Percentiles rank a stretch among this genome's conserved stretches.
Conservation (phyloP, 257 asterid genomes). For the Capsicum baccatum region DNA sequence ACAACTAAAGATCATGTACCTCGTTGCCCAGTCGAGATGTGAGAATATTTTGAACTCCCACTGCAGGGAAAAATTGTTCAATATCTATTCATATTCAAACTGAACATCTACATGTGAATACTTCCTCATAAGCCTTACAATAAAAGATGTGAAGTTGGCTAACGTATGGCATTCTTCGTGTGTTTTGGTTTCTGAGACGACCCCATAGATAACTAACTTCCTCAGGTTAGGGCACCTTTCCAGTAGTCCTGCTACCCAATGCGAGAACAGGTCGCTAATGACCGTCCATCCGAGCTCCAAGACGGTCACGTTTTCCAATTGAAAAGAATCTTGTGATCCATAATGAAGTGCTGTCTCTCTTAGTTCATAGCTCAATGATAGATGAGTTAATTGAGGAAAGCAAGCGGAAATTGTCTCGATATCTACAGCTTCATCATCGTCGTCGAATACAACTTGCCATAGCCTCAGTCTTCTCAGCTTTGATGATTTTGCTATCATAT, state of each 20-base stretch:
- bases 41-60: background rate
- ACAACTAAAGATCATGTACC: conserved; percentile 29
- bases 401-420: conserved; percentile 82
- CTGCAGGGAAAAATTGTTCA: conserved; percentile 13
- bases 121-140: conserved; percentile 78
- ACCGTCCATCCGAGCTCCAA: conserved; percentile 95
- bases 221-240: conserved; percentile 73
- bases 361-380: conserved; percentile 77
- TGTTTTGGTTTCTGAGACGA: conserved; percentile 87
- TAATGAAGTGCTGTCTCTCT: conserved; percentile 72
- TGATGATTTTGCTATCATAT: conserved; percentile 83
- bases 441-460: conserved; percentile 93
- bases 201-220: conserved; percentile 81
- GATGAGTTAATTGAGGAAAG: conserved; percentile 74
- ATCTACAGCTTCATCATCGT: conserved; percentile 88
- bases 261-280: conserved; percentile 67
- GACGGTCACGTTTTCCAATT: conserved; percentile 68
- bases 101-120: conserved; percentile 73
- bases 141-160: conserved; percentile 74
- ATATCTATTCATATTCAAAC: conserved; percentile 71
- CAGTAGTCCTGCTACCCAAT: conserved; percentile 79
- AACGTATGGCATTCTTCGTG: conserved; percentile 79
- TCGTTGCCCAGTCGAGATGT: conserved; percentile 18
- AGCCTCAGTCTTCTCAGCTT: conserved; percentile 75
- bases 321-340: conserved; percentile 75